phyloP scores from a whole-genome alignment of 2,329 filamentous ascomycete genomes.

The Apiospora saccharicola region DNA sequence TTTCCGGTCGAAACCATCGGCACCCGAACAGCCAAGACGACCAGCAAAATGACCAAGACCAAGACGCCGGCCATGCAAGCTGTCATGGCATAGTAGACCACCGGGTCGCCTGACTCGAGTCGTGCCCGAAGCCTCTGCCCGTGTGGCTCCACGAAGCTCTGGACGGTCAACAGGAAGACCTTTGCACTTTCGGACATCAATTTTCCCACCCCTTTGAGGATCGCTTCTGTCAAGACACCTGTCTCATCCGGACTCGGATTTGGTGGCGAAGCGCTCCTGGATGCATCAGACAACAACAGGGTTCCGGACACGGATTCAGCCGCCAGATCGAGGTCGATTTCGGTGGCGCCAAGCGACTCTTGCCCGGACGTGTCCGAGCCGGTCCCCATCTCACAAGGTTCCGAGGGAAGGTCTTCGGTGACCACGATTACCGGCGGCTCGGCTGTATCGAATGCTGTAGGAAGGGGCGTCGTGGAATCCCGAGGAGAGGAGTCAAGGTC shows the following conservation, averaged over 20 bases:
- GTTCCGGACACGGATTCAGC: no score
- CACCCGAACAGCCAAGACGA: not conserved
- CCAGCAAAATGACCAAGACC: not conserved
- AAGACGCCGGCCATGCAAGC: not conserved
- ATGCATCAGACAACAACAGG: no score
- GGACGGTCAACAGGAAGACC: not conserved
- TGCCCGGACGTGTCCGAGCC: not conserved
- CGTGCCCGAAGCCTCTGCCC: no score
- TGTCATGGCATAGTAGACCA: not conserved
- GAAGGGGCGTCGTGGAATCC: no score
- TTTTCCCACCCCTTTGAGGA: not conserved
- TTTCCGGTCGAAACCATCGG: no score
- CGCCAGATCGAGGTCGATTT: no score
- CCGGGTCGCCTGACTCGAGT: not conserved
- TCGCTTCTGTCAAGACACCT: fast-evolving
- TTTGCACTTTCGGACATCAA: not conserved
- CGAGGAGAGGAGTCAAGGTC: no score
- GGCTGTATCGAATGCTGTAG: no score
- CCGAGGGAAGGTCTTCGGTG: not conserved
- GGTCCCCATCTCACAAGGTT: not conserved
- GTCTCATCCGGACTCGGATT: not conserved
- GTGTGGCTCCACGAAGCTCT: not conserved
- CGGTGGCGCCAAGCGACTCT: not conserved
- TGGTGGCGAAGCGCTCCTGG: not conserved
- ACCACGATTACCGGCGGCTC: no score